Evolutionary conservation across 169 alveolate species (phyloP), one percentile per base, ranked within the genome.

Genomic region (Theileria sp.): DNA sequence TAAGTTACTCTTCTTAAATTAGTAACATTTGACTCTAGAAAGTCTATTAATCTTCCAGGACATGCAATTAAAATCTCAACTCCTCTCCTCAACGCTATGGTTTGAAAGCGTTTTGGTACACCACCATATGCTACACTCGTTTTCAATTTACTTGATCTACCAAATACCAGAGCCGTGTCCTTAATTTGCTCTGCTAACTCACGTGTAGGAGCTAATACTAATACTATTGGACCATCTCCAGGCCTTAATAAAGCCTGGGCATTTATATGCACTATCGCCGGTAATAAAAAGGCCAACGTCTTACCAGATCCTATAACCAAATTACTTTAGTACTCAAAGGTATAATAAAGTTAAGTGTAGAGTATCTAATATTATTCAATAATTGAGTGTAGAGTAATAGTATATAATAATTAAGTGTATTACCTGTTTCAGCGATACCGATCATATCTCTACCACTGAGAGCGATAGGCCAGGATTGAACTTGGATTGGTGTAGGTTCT

Each of bases 141-240:
- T 80, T 92, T 90, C 32, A 97, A 84, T 75, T 94, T 86, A 64
- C 97, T 94, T 67, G 93, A 88, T 17, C 86, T 34, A 10, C 98
- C 95, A 80, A 96, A 96, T 66, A 92, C 93, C 67, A 87, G 86
- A 70, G 97, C 93, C 88, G 97, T 96, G 88, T 95, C 96, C 81
- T 97, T 94, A 66, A 97, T 97, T 94, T 98, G 98, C 79, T 93
- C 96, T 9, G 98, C 99, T 70, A 98, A 94, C 87, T 98, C 99
- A 86, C 99, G 93, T 0, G 99, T 98, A 0, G 99, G 99, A 8
- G 99, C 99, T 79, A 98, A 85, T 21, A 98, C 98, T 69, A 98
- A 92, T 26, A 96, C 99, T 49, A 98, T 94, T 3, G 99, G 99
- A 0, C 99, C 99, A 79, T 97, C 99, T 17, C 99, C 99, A 30